Base-by-base conservation (phyloP, 352 stramenopile species). In the Pythium aphanidermatum region DNA sequence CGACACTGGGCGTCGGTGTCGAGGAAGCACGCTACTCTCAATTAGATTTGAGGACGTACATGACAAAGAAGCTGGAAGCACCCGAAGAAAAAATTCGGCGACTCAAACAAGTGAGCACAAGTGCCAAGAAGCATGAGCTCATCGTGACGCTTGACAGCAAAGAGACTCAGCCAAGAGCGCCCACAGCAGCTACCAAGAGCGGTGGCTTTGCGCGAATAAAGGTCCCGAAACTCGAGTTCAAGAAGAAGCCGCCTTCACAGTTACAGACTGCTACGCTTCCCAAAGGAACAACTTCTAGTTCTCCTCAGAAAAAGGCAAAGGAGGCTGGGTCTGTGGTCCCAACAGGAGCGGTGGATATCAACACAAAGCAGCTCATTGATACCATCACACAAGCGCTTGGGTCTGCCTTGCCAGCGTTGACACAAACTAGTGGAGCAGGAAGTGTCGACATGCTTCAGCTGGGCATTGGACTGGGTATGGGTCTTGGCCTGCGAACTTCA, bases 381-480 rank as follows among this genome's bases (percentile, higher is more conserved):
- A 83, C 61, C 19, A 86, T 94, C 54, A 85, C 81, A 3, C 71
- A 83, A 56, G 79, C 79, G 2, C 60, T 93, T 2, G 70, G 74
- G 4, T 65, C 63, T 6, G 70, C 72, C 24, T 55, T 86, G 37
- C 59, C 63, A 19, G 50, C 48, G n/a, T n/a, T n/a, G n/a, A n/a
- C n/a, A 5, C 47, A 39, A 24, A 55, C 39, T 27, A 57, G 39
- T n/a, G 51, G 50, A 0, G 24, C 51, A 8, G 58, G 51, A 23
- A 35, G 56, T 12, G 72, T 75, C 8, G 70, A 89, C 23, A 86
- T 86, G 63, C 52, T 92, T 12, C 82, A 93, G 40, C 65, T 92
- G 19, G 75, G 77, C 1, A 82, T 97, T 25, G 79, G 84, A 30
- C 63, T 97, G 21, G 91, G 89, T 1, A 87, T 97, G 72, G 89